A percentile compares a stretch with the other conserved stretches of the same genome.
Evolutionary conservation across 305 asterid species (phyloP).

Genomic region (Fraxinus paxiana): DNA sequence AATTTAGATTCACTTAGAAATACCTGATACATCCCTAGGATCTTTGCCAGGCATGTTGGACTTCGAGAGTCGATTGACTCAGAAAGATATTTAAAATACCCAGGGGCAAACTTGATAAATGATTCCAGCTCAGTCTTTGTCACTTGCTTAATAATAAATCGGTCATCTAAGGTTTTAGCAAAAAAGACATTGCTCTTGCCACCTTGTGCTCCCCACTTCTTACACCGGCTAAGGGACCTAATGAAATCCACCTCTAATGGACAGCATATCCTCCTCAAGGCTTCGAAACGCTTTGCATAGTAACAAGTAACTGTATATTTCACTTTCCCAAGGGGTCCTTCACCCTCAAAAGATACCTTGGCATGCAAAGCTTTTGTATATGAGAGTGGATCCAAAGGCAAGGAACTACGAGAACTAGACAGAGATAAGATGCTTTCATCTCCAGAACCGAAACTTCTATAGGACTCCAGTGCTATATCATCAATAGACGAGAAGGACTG

Average conservation of each 20-base stretch:
- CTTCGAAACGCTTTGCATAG: conserved; percentile 78
- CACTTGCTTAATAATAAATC: conserved; percentile 34
- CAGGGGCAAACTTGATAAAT: conserved; percentile 89
- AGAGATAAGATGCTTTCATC: conserved; percentile 67
- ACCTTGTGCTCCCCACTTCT: conserved; percentile 19
- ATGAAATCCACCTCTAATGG: conserved; percentile 40
- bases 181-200: conserved; percentile 17
- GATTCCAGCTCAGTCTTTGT: conserved; percentile 97
- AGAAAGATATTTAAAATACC: conserved; percentile 79
- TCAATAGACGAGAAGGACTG: conserved; percentile 57
- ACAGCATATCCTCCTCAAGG: conserved; percentile 75
- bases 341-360: conserved; percentile 60
- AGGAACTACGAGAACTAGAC: conserved; percentile 51
- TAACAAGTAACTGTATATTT: conserved; percentile 76
- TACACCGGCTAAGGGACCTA: conserved; percentile 19
- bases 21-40: conserved; percentile 97
- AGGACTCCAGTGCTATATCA: conserved; percentile 59
- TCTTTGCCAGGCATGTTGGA: conserved; percentile 93
- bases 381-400: conserved; percentile 53
- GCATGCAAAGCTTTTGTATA: conserved; percentile 63
- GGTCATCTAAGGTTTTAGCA: conserved; percentile 13
- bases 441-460: conserved; percentile 54
- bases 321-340: conserved; percentile 71
- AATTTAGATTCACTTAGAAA: conserved; percentile 10
- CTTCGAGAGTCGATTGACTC: conserved; percentile 66